These are phyloP conservation scores for Taxawa tesnikishii DNA, from an alignment of 2,329 filamentous ascomycete species.

Conservation along the genomic window DNA sequence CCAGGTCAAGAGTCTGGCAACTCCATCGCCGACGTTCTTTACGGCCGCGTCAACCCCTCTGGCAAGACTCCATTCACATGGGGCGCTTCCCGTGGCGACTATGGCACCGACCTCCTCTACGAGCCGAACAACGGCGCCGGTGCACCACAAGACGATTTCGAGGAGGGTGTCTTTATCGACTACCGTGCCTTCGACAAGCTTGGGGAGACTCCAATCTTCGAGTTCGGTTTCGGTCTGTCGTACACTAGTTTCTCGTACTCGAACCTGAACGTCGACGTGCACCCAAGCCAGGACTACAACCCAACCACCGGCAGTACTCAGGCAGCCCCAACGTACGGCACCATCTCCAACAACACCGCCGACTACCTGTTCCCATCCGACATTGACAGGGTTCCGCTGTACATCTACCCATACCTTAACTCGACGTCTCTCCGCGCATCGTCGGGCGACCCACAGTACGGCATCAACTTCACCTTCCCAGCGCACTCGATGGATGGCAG, in stretches of 20 bases:
- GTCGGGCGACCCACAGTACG: constrained; percentile 48
- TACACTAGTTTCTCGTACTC: constrained; percentile 72
- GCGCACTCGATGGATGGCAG: constrained; percentile 45
- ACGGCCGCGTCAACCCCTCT: constrained; percentile 64
- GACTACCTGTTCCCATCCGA: constrained; percentile 58
- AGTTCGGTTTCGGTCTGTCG: constrained; percentile 69
- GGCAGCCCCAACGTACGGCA: constrained; percentile 53
- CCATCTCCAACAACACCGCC: constrained; percentile 46
- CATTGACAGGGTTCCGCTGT: constrained; percentile 40
- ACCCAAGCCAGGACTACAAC: constrained; percentile 37
- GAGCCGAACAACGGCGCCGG: constrained; percentile 53
- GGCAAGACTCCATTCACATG: constrained; percentile 73
- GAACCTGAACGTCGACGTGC: constrained; percentile 44
- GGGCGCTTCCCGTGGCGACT: constrained; percentile 54
- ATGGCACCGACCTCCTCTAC: constrained; percentile 56
- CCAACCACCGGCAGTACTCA: constrained; percentile 50
- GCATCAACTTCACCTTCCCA: constrained; percentile 47
- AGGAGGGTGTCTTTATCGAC: constrained; percentile 72
- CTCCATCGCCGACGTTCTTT: constrained; percentile 69
- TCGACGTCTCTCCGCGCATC: constrained; percentile 45
- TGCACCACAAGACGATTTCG: constrained; percentile 61
- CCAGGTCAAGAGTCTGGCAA: constrained; percentile 79
- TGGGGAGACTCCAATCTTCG: constrained; percentile 57
- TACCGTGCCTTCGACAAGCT: constrained; percentile 51
- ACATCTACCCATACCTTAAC: constrained; percentile 65